phyloP scores from a whole-genome alignment of 768 basidiomycete genomes.

The Ramaria sp. region DNA sequence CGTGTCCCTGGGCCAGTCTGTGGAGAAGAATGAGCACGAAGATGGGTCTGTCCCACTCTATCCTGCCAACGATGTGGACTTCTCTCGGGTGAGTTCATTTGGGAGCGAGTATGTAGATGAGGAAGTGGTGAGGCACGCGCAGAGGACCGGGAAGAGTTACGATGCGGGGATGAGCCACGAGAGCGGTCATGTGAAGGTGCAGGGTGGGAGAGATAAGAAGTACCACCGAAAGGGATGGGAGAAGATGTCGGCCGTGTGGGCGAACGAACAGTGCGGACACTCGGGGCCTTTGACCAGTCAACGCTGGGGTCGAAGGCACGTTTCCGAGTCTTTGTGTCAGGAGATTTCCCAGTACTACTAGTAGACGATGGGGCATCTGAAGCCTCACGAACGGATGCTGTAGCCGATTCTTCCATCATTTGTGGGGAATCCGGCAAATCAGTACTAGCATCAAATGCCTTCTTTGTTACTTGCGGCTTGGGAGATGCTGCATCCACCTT shows the following conservation, averaged over 20 bases:
- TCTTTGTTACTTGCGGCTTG: constrained; percentile 6
- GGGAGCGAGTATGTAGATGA: constrained; percentile 20
- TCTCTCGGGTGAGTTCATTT: constrained; percentile 32
- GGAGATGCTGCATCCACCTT: not conserved
- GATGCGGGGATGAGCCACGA: constrained; percentile 25
- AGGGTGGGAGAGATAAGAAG: not conserved
- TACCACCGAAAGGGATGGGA: constrained; percentile 38
- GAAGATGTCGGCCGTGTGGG: constrained; percentile 34
- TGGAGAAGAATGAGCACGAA: constrained; percentile 59
- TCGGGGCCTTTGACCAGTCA: constrained; percentile 22
- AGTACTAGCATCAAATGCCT: constrained; percentile 21
- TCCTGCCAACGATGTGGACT: constrained; percentile 31
- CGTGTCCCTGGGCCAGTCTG: constrained; percentile 30
- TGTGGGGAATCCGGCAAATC: constrained; percentile 24
- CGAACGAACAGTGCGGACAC: constrained; percentile 20
- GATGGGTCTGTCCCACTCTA: constrained; percentile 29
- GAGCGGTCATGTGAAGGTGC: not conserved
- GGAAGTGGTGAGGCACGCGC: constrained; percentile 7
- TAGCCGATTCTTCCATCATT: constrained; percentile 37
- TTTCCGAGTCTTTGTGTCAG: constrained; percentile 22
- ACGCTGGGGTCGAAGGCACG: constrained; percentile 15
- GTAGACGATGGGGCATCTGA: constrained; percentile 30
- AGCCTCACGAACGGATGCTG: not conserved
- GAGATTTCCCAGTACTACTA: constrained; percentile 24
- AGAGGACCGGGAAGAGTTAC: constrained; percentile 16